phyloP scores from a whole-genome alignment of 129 eudicot genomes.

The Centrapalus pauciflorus region DNA sequence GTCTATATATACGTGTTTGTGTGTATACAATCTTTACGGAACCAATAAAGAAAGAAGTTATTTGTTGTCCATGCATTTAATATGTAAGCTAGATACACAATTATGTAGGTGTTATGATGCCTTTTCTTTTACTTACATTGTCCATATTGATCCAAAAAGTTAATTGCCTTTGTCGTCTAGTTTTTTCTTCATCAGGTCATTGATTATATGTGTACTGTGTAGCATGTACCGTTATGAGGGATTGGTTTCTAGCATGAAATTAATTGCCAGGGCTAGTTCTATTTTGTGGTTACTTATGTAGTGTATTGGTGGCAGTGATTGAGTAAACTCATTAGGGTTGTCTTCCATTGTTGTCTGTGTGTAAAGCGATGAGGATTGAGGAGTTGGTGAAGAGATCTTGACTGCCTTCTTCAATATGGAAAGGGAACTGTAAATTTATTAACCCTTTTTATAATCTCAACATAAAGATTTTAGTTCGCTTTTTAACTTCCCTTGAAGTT shows the following conservation, averaged over 20 bases:
- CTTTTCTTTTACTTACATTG: not conserved
- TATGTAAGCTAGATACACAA: not conserved
- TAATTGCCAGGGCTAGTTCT: slow-evolving; percentile 7
- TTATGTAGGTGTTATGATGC: not conserved
- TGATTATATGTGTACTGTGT: no score
- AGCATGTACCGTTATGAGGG: not conserved
- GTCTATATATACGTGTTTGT: not conserved
- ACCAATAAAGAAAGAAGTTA: not conserved
- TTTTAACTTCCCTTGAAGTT: not conserved
- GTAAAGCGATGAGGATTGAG: not conserved
- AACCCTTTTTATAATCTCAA: not conserved
- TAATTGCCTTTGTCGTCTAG: no score
- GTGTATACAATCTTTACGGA: not conserved
- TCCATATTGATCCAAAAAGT: not conserved
- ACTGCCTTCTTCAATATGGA: not conserved
- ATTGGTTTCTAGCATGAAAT: not conserved
- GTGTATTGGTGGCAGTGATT: not conserved
- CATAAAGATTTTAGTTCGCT: not conserved
- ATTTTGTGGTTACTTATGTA: not conserved
- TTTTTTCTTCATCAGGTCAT: no score
- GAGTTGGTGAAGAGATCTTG: not conserved
- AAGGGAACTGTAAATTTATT: not conserved
- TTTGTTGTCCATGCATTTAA: not conserved
- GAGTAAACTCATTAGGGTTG: not conserved
- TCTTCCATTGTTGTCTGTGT: not conserved